Evolutionary conservation across 352 stramenopile species (phyloP).

Genomic region (Thraustochytrium striatum): DNA sequence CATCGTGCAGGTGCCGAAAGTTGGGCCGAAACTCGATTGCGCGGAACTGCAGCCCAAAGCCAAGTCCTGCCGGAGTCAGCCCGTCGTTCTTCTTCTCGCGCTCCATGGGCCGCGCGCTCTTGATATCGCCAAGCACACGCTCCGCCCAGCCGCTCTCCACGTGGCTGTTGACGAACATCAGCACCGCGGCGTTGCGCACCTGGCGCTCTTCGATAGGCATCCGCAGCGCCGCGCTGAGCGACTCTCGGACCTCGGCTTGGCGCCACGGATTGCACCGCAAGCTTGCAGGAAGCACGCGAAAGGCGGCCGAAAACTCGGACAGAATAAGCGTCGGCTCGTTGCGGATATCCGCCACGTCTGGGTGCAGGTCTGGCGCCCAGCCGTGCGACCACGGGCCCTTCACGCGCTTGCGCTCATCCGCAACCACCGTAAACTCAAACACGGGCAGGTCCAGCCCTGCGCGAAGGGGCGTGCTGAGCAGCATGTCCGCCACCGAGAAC

Average conservation of each 20-base stretch:
- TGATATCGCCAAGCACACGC: conserved; percentile 93
- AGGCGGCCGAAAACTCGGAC: conserved; percentile 94
- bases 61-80: conserved; percentile 78
- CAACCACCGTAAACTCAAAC: conserved; percentile 75
- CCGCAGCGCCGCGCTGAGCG: conserved; percentile 62
- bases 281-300: conserved; percentile 90
- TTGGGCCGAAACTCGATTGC: conserved; percentile 92
- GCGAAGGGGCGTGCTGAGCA: conserved; percentile 71
- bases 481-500: conserved; percentile 68
- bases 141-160: conserved; percentile 93
- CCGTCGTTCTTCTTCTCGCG: conserved; percentile 80
- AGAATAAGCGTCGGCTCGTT: conserved; percentile 61
- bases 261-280: conserved; percentile 98
- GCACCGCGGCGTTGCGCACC: conserved; percentile 66
- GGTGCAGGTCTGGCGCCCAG: neutral
- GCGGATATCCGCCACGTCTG: neutral
- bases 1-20: conserved; percentile 87
- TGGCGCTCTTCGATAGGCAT: conserved; percentile 62
- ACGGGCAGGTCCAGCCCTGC: conserved; percentile 78
- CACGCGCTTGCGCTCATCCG: conserved; percentile 58
- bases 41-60: conserved; percentile 89
- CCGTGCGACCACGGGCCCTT: conserved; percentile 18
- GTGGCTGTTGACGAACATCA: conserved; percentile 87
- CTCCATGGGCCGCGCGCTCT: conserved; percentile 76
- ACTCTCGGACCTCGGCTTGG: conserved; percentile 73